Evolutionary conservation across 1,284 basidiomycete species (phyloP).

Genomic region (Cutaneotrichosporon sp.): DNA sequence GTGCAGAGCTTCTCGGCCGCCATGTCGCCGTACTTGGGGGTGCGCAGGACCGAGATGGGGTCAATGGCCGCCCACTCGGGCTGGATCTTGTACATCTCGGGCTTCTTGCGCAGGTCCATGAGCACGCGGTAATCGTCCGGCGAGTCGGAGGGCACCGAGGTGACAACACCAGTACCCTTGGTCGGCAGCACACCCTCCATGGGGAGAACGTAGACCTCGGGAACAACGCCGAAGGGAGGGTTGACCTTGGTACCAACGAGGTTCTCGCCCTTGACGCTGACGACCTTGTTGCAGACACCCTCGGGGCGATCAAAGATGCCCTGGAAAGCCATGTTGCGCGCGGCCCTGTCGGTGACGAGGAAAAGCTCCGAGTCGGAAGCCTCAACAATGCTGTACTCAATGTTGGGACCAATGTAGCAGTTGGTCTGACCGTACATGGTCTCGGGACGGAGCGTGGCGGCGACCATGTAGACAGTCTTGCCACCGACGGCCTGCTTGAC

Average conservation of each 20-base stretch:
- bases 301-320: conserved; percentile 64
- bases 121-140: conserved; percentile 93
- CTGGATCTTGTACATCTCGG: conserved; percentile 94
- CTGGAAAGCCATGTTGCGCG: conserved; percentile 98
- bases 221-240: conserved; percentile 76
- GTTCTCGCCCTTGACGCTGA: conserved; percentile 69
- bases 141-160: conserved; percentile 96
- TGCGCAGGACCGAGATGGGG: conserved; percentile 80
- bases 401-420: conserved; percentile 85
- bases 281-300: conserved; percentile 66
- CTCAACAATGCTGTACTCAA: conserved; percentile 91
- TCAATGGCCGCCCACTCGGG: conserved; percentile 81
- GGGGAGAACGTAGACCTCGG: conserved; percentile 89
- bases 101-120: conserved; percentile 91
- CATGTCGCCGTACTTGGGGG: conserved; percentile 86
- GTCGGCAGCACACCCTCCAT: conserved; percentile 96
- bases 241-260: conserved; percentile 86
- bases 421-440: conserved; percentile 99
- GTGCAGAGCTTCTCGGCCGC: conserved; percentile 82
- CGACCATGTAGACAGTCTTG: conserved; percentile 84
- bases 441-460: conserved; percentile 93
- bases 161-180: conserved; percentile 98
- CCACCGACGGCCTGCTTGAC: conserved; percentile 62
- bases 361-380: conserved; percentile 80
- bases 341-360: conserved; percentile 82